Percentiles rank a stretch among this genome's conserved stretches.
Evolutionary conservation across 495 filamentous ascomycete species (phyloP).

Genomic region (Penicillium manginii): DNA sequence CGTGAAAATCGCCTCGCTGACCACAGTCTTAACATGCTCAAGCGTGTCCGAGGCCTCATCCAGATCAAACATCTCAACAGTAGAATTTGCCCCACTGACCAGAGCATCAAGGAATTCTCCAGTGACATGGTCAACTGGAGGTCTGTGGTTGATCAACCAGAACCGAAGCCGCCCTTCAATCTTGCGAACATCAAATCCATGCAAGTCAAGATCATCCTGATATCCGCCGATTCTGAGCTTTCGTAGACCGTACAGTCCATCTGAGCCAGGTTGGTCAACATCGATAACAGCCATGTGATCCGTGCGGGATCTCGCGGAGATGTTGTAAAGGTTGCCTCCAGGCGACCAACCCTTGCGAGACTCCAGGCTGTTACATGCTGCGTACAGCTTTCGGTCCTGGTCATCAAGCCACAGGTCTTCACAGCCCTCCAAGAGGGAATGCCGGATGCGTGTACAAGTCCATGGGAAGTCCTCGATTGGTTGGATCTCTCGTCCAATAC

Average conservation of each 20-base stretch:
- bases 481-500: conserved; percentile 30
- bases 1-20: conserved; percentile 31
- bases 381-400: conserved; percentile 35
- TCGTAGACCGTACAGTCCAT: conserved; percentile 28
- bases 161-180: conserved; percentile 28
- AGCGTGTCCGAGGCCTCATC: conserved; percentile 17
- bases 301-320: conserved; percentile 28
- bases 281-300: conserved; percentile 38
- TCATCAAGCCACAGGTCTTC: conserved; percentile 48
- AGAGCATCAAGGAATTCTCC: conserved; percentile 33
- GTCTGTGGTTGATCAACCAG: conserved; percentile 45
- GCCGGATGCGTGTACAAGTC: conserved; percentile 31
- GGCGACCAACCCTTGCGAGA: conserved; percentile 23
- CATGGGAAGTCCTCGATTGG: conserved; percentile 36
- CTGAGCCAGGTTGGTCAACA: conserved; percentile 28
- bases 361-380: conserved; percentile 28
- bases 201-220: conserved; percentile 31
- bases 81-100: conserved; percentile 40
- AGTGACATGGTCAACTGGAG: conserved; percentile 35
- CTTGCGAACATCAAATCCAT: conserved; percentile 33
- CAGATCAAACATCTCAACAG: conserved; percentile 38
- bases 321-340: conserved; percentile 16
- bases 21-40: conserved; percentile 34
- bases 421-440: conserved; percentile 41
- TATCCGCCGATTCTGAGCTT: conserved; percentile 27